phyloP scores from a whole-genome alignment of 768 basidiomycete genomes.

The Mycena kentingensis region DNA sequence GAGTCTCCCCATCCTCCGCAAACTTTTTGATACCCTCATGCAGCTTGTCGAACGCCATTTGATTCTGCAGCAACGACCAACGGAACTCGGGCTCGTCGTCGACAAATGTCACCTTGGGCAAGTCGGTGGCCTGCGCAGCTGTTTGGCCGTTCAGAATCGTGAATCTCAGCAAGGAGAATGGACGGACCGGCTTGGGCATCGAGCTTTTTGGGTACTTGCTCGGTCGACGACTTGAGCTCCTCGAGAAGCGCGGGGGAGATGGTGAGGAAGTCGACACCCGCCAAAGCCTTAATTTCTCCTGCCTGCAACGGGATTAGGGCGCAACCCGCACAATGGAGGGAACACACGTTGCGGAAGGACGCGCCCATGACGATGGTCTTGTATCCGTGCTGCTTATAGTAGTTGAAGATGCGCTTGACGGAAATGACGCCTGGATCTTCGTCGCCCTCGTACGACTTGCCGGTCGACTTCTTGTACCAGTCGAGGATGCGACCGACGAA shows the following conservation, averaged over 20 bases:
- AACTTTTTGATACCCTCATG: conserved; percentile 99
- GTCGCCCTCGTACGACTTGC: conserved; percentile 86
- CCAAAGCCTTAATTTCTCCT: conserved; percentile 92
- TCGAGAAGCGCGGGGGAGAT: conserved; percentile 90
- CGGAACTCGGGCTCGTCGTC: conserved; percentile 97
- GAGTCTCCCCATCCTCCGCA: conserved; percentile 88
- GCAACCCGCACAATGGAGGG: conserved; percentile 5
- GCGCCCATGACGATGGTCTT: conserved; percentile 99
- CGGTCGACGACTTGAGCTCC: conserved; percentile 83
- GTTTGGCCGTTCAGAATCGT: conserved; percentile 5
- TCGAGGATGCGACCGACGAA: conserved; percentile 99
- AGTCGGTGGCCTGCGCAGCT: conserved; percentile 60
- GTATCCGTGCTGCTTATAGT: conserved; percentile 98
- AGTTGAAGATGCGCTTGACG: conserved; percentile 97
- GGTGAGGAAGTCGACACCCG: conserved; percentile 97
- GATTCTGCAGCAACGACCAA: conserved; percentile 88
- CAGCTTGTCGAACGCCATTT: conserved; percentile 98
- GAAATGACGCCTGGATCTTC: conserved; percentile 95
- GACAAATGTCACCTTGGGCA: conserved; percentile 80
- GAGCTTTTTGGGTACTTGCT: conserved; percentile 82
- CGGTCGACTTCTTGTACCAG: conserved; percentile 95
- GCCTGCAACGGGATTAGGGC: conserved; percentile 41
- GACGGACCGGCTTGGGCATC: conserved; percentile 60
- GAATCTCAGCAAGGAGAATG: conserved; percentile 8
- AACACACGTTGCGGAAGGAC: conserved; percentile 93